Conservation (phyloP, 2,329 filamentous ascomycete species). For the Aspergillus carbonarius region DNA sequence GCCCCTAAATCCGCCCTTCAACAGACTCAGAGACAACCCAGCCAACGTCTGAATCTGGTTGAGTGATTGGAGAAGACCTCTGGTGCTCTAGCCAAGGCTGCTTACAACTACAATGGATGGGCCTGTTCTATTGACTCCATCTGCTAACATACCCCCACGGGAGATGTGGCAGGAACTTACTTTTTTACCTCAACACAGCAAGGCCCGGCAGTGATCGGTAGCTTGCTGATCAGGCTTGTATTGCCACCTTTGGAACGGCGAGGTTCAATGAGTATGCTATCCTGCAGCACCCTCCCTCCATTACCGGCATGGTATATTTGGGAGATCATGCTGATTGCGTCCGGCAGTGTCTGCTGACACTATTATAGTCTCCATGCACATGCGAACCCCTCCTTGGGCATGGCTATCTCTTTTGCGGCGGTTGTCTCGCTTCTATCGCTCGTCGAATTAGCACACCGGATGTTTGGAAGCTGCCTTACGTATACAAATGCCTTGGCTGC, state of each 20-base stretch:
- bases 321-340: background rate
- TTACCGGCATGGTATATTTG: background rate
- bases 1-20: background rate
- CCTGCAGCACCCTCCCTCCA: background rate
- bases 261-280: background rate
- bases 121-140: background rate
- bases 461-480: background rate
- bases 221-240: background rate
- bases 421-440: background rate
- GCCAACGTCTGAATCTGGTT: background rate
- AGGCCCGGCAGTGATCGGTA: background rate
- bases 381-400: background rate
- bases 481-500: background rate
- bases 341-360: background rate
- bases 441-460: background rate
- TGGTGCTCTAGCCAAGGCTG: background rate
- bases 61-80: background rate
- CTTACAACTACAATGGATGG: background rate
- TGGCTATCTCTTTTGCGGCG: background rate
- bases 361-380: background rate
- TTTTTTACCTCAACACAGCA: background rate
- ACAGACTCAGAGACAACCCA: background rate
- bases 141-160: background rate
- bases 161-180: background rate
- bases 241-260: background rate